Evolutionary conservation across 2,329 filamentous ascomycete genomes (phyloP).

Genomic region (Aspergillus clavatus): DNA sequence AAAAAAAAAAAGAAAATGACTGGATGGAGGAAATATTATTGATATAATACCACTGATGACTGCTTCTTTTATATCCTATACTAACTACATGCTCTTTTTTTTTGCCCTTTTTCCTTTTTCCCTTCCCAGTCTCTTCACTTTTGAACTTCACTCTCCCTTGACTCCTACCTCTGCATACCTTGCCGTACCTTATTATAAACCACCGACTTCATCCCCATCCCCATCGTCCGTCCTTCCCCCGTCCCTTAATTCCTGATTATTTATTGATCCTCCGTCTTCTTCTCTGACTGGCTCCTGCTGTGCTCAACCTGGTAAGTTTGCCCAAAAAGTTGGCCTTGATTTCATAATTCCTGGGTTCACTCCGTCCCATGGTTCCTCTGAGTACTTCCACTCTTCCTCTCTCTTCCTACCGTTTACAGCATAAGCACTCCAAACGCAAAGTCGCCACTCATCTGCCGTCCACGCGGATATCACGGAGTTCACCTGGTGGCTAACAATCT

Average conservation of each 20-base stretch:
- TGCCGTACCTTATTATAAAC: background rate
- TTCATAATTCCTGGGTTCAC: background rate
- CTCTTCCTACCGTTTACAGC: too few relatives aligned
- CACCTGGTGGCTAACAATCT: background rate
- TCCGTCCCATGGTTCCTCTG: constrained; percentile 7
- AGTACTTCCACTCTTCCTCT: background rate
- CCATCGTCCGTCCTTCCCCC: background rate
- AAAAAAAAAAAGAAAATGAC: too few relatives aligned
- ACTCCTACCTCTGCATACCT: background rate
- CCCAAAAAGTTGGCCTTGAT: too few relatives aligned
- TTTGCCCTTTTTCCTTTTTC: too few relatives aligned
- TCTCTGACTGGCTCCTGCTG: too few relatives aligned
- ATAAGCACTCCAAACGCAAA: too few relatives aligned
- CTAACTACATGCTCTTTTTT: background rate
- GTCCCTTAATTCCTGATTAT: background rate
- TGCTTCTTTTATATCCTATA: background rate
- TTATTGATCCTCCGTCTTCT: background rate
- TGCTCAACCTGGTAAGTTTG: background rate
- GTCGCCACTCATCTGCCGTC: background rate
- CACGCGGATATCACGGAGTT: constrained; percentile 5
- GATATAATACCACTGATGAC: too few relatives aligned
- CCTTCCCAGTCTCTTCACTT: too few relatives aligned
- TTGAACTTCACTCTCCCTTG: too few relatives aligned
- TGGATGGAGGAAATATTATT: too few relatives aligned
- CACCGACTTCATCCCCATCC: background rate